phyloP scores from a whole-genome alignment of 2,329 filamentous ascomycete species.

The Achaetomium macrosporum region DNA sequence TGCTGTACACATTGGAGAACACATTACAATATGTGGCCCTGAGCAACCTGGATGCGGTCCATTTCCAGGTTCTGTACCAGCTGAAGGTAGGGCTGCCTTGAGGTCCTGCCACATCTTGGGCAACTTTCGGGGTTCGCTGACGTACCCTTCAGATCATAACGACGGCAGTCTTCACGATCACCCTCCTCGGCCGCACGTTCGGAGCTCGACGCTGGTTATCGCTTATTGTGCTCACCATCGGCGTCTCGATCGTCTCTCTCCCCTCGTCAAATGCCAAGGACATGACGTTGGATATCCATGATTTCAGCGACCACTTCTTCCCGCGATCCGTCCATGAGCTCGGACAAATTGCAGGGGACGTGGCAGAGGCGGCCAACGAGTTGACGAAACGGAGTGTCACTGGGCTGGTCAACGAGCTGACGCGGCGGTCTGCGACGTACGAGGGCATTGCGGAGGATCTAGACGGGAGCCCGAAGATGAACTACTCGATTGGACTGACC shows the following conservation, averaged over 20 bases:
- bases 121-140: constrained; percentile 8
- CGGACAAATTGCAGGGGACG: constrained; percentile 54
- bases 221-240: constrained; percentile 70
- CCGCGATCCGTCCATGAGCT: constrained; percentile 74
- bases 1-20: constrained; percentile 86
- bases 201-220: constrained; percentile 72
- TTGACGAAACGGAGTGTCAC: constrained; percentile 43
- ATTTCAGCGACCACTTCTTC: constrained; percentile 63
- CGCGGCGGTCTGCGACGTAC: constrained; percentile 77
- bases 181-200: constrained; percentile 66
- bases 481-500: constrained; percentile 70
- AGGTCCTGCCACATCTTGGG: neutral
- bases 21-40: constrained; percentile 89
- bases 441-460: constrained; percentile 73
- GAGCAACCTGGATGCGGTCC: constrained; percentile 84
- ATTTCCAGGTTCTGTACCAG: constrained; percentile 91
- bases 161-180: constrained; percentile 79
- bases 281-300: constrained; percentile 55
- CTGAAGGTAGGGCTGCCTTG: constrained; percentile 56
- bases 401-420: constrained; percentile 38
- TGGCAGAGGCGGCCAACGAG: constrained; percentile 44
- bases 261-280: constrained; percentile 54
- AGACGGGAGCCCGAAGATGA: constrained; percentile 53
- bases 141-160: constrained; percentile 61
- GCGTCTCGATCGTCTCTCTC: constrained; percentile 80